Evolutionary conservation across 139 green algal genomes (phyloP), one percentile per base, ranked within the genome.

Genomic region (Marvania coccoides): DNA sequence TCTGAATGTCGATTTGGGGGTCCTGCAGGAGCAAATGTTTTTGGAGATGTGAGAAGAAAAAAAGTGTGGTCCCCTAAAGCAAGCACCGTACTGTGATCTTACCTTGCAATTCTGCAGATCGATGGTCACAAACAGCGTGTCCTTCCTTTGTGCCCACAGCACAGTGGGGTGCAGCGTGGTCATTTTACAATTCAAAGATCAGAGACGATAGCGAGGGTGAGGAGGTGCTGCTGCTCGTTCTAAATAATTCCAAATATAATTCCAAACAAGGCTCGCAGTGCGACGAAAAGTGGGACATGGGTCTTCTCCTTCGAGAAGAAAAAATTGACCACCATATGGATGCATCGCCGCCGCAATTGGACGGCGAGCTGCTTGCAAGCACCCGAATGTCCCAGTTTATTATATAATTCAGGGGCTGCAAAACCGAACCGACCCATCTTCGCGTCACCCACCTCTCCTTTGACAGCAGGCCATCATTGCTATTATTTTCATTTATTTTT

Each of bases 121-220:
- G 37, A 94, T 84, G 7, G 86, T 92, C 6, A 94, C 15, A 40
- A 83, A 88, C 19, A 94, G 47, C 14, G 73, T 65, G 56, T 91
- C 85, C 23, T 73, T 81, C 4, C 83, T 71, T 68, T 93, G 87
- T 0, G 85, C 83, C 87, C 87, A 93, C 13, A 81, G 40, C 3
- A 91, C 76, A 2, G 76, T 80, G 4, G 86, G 85, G 15, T 77
- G 45, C 12, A 75, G 30, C 1, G 45, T 40, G 26, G 58, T 10
- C 63, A 70, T 70, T 51, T 14, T 47, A n/a, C n/a, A n/a, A 9
- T n/a, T 46, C 58, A 26, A 13, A 39, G 15, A 31, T 65, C 24
- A 37, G 53, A 34, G 58, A 55, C 13, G 26, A 54, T 37, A 51
- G 58, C n/a, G 19, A 31, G 29, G 42, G 46, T 38, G 51, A 28